Evolutionary conservation across 495 filamentous ascomycete species (phyloP).

Genomic region (Neurospora intermedia): DNA sequence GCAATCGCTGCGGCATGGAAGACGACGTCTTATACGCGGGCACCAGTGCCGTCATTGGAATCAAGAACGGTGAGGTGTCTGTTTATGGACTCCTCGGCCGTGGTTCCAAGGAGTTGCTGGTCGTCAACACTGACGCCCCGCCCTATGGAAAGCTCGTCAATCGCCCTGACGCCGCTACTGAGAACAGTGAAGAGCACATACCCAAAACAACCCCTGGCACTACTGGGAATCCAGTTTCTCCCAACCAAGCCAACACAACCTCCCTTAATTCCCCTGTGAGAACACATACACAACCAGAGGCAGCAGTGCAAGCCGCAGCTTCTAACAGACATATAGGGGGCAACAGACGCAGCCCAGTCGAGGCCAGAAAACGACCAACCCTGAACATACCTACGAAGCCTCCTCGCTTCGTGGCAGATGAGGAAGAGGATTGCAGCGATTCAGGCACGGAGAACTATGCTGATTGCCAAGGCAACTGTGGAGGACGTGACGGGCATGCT

Average conservation of each 20-base stretch:
- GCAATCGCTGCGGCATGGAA: conserved; percentile 72
- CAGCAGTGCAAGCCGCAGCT: not conserved
- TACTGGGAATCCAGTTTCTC: not conserved
- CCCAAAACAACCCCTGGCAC: not conserved
- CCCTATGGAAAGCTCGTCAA: conserved; percentile 22
- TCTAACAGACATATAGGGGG: not conserved
- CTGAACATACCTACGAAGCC: not conserved
- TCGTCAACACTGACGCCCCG: conserved; percentile 46
- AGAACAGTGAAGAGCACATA: not conserved
- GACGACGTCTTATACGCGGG: conserved; percentile 68
- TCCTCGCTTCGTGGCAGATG: not conserved
- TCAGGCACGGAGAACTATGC: not conserved
- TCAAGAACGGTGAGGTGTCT: conserved; percentile 55
- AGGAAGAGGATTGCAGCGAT: not conserved
- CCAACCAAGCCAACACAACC: not conserved
- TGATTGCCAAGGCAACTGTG: conserved; percentile 2
- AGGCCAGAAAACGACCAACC: not conserved
- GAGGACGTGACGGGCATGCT: conserved; percentile 3
- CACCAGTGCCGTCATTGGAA: conserved; percentile 71
- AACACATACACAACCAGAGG: not conserved
- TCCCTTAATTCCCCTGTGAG: not conserved
- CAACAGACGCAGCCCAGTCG: not conserved
- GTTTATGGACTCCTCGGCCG: conserved; percentile 58
- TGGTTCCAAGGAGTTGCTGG: conserved; percentile 50
- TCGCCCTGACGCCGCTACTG: conserved; percentile 1